Percentiles rank a stretch among this genome's conserved stretches.
Conservation (phyloP, 345 rosid species). For the Hevea brasiliensis region DNA sequence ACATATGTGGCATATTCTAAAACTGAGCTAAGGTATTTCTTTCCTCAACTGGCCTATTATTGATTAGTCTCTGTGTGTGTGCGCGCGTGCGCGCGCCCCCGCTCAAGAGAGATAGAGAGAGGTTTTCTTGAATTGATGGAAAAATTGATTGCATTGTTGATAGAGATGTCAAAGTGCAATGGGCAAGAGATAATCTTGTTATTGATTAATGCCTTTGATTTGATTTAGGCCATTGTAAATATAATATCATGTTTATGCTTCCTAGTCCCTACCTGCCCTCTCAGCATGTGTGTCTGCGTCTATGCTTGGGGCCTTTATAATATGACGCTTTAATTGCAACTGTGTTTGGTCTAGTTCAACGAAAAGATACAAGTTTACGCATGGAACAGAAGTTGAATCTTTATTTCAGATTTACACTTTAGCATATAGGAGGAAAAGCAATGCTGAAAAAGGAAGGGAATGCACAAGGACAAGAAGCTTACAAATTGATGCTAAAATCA, state of each 20-base stretch:
- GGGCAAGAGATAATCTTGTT: neutral
- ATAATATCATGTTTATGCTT: neutral
- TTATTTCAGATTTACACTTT: neutral
- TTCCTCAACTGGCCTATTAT: slow-evolving; percentile 10
- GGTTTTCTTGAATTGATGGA: neutral
- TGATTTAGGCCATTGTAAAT: neutral
- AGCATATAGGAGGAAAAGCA: neutral
- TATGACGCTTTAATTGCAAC: neutral
- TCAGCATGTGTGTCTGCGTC: neutral
- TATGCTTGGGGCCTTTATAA: neutral
- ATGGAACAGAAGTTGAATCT: neutral
- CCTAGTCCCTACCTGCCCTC: too few relatives aligned
- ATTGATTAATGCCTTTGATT: neutral
- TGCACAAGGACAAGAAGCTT: neutral
- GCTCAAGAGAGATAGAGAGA: too few relatives aligned
- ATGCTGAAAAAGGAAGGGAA: neutral
- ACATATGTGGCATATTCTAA: slow-evolving; percentile 90
- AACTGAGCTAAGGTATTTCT: slow-evolving; percentile 71
- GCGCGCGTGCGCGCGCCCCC: too few relatives aligned
- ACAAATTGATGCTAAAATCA: neutral
- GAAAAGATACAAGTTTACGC: neutral
- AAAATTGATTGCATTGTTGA: neutral
- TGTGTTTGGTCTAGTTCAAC: neutral
- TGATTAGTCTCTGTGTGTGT: neutral
- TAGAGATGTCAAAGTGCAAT: neutral